phyloP scores from a whole-genome alignment of 371 early-diverging fungal genomes.

The Rhizopus stolonifer region DNA sequence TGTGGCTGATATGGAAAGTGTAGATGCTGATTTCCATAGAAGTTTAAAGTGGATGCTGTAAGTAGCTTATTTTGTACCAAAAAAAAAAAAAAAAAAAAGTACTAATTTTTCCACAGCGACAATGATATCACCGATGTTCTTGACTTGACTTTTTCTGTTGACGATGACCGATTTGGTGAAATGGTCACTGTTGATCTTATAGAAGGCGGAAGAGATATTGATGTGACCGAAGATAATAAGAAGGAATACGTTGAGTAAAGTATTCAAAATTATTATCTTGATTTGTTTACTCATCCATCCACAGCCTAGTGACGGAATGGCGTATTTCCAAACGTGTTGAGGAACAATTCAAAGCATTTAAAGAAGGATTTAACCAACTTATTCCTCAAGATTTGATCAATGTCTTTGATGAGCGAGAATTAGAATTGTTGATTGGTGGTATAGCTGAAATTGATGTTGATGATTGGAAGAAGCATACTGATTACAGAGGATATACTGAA shows the following conservation, averaged over 20 bases:
- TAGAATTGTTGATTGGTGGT: slow-evolving; percentile 98
- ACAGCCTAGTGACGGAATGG: slow-evolving; percentile 79
- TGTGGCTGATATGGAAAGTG: slow-evolving; percentile 92
- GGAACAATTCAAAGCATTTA: slow-evolving; percentile 93
- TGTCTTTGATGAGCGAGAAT: slow-evolving; percentile 97
- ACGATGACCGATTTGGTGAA: slow-evolving; percentile 94
- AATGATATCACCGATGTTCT: slow-evolving; percentile 88
- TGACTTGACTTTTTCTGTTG: slow-evolving; percentile 89
- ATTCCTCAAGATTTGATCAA: slow-evolving; percentile 90
- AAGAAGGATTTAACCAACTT: slow-evolving; percentile 94
- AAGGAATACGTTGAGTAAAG: slow-evolving; percentile 87
- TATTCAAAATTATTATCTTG: background rate
- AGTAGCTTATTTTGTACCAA: slow-evolving; percentile 14
- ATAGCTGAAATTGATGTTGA: slow-evolving; percentile 97
- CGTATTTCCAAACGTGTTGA: slow-evolving; percentile 83
- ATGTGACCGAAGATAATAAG: slow-evolving; percentile 97
- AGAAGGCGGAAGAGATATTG: slow-evolving; percentile 86
- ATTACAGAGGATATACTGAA: slow-evolving; percentile 95
- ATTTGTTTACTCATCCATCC: background rate
- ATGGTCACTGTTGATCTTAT: slow-evolving; percentile 89
- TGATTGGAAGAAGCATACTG: slow-evolving; percentile 99
- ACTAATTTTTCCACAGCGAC: slow-evolving; percentile 47
- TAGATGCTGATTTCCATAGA: slow-evolving; percentile 92
- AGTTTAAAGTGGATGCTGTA: slow-evolving; percentile 93
- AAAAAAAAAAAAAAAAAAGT: background rate